Base-by-base conservation (phyloP, 2,329 filamentous ascomycete species). In the Polytolypa hystricis region DNA sequence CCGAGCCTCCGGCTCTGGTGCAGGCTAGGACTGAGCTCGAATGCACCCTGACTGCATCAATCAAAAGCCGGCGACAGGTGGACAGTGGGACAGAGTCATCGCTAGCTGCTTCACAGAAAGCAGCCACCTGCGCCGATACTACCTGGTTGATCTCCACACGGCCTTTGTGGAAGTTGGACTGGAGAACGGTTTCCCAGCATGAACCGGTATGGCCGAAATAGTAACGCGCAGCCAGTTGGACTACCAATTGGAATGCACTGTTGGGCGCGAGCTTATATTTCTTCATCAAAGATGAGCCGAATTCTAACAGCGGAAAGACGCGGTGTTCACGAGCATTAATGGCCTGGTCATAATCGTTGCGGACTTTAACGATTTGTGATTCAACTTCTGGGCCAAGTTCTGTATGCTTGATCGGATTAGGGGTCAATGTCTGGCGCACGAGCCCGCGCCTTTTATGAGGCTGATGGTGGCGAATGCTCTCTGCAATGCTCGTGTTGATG, bases 201-300 rank as follows among this genome's bases (percentile, higher is more conserved):
- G 36, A 32, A 16, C 12, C 6, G 18, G 12, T 32, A 32, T 32
- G 11, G 18, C 30, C 38, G 17, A 40, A 40, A 19, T 25, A 31
- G 33, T 37, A 16, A 14, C 33, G 25, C 4, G 33, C 33, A 11
- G 33, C 38, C 11, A 40, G 38, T 15, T 40, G 38, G n/a, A 40
- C 25, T 5, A 40, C 5, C 12, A 32, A n/a, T 11, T 32, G 30
- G 18, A 32, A 32, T 8, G 30, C 23, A 14, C 38, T 40, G 19
- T 37, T 40, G 25, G 38, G 38, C 10, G 38, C 20, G 16, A 36
- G 12, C 19, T 40, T 40, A 20, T 40, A 15, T 15, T n/a, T 16
- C 15, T 20, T 40, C n/a, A 40, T 30, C 10, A 40, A 12, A 3
- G 33, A 4, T 18, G 12, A 15, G 6, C 38, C 36, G n/a, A 14